Percentiles rank a stretch among this genome's conserved stretches.
phyloP scores from a whole-genome alignment of 2,329 filamentous ascomycete genomes.

The Xylariaceae sp. region DNA sequence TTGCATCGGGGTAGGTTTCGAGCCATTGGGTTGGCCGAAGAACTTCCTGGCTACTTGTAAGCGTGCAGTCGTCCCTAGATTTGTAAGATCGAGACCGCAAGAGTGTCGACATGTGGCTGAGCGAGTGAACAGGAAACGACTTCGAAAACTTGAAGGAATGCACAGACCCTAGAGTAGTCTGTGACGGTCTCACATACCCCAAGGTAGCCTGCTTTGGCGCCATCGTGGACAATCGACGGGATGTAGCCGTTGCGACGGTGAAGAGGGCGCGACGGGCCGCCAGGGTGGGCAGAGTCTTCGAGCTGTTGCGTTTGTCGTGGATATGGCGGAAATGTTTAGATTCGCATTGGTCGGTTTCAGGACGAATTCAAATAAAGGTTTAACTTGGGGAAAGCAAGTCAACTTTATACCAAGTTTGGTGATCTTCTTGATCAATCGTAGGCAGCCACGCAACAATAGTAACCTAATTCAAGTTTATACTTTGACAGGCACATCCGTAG shows the following conservation, averaged over 20 bases:
- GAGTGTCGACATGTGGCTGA: too few species aligned
- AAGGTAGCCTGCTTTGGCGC: slow-evolving; percentile 32
- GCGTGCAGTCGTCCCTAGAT: background rate
- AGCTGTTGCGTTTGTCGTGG: too few species aligned
- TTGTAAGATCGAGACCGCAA: too few species aligned
- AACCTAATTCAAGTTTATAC: background rate
- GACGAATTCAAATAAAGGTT: too few species aligned
- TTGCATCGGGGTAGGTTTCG: slow-evolving; percentile 55
- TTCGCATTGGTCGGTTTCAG: too few species aligned
- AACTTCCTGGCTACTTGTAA: slow-evolving; percentile 62
- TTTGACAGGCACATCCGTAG: too few species aligned
- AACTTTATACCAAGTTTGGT: too few species aligned
- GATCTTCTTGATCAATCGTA: too few species aligned
- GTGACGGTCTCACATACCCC: slow-evolving; percentile 32
- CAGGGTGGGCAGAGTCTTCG: slow-evolving; percentile 20
- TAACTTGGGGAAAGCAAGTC: too few species aligned
- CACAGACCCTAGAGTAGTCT: slow-evolving; percentile 32
- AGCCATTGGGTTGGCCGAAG: slow-evolving; percentile 63
- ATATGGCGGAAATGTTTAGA: too few species aligned
- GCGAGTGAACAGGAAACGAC: background rate
- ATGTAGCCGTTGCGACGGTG: slow-evolving; percentile 23
- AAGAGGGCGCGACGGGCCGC: slow-evolving; percentile 22
- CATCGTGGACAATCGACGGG: slow-evolving; percentile 26
- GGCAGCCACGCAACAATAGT: too few species aligned
- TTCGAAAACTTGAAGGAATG: slow-evolving; percentile 4